Conservation (phyloP, 2,329 filamentous ascomycete species). For the Dothistroma septosporum region DNA sequence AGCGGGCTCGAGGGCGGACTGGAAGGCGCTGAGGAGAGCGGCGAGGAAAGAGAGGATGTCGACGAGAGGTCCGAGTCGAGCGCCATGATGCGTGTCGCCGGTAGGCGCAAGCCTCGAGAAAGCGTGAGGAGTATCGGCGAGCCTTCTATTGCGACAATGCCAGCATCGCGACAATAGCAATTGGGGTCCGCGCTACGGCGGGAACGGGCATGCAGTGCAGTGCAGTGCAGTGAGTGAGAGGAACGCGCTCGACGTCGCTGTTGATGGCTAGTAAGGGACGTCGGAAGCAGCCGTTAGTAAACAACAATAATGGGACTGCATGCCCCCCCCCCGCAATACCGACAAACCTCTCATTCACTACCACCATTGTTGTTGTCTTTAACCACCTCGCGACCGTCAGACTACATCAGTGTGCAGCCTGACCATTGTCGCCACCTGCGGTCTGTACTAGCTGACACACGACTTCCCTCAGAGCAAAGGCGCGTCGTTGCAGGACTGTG, state of each 20-base stretch:
- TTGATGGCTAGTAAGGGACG: not conserved
- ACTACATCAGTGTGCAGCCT: no score
- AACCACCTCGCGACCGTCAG: no score
- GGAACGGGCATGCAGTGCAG: not conserved
- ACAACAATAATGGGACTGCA: not conserved
- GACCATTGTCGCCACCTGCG: no score
- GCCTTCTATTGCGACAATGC: not conserved
- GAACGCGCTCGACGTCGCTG: not conserved
- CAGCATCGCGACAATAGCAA: not conserved
- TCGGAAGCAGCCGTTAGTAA: not conserved
- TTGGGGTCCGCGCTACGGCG: not conserved
- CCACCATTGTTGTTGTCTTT: not conserved
- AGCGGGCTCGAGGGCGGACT: constrained; percentile 28
- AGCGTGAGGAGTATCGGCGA: not conserved
- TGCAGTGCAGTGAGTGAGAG: not conserved
- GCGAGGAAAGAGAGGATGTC: constrained; percentile 16
- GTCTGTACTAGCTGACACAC: no score
- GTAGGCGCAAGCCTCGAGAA: constrained; percentile 15
- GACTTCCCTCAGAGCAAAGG: no score
- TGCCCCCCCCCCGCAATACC: not conserved
- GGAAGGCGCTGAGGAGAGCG: constrained; percentile 26
- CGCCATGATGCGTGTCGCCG: constrained; percentile 17
- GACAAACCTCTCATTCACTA: not conserved
- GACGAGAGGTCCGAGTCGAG: constrained; percentile 10
- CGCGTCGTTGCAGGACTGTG: no score